Base-by-base conservation (phyloP, 2,329 filamentous ascomycete genomes). In the Claviceps maximensis region DNA sequence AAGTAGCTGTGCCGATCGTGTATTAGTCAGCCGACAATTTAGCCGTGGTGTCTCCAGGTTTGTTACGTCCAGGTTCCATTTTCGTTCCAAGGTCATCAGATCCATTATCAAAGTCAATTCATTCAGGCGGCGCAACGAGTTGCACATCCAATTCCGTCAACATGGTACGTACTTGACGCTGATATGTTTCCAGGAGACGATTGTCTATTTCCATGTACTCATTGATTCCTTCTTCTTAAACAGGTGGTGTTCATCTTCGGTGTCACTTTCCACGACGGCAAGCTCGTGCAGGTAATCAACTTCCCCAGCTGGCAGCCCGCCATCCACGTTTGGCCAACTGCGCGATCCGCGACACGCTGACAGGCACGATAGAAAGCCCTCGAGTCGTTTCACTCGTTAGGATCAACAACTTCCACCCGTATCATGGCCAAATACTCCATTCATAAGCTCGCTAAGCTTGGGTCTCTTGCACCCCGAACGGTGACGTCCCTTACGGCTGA, bases 371-470 rank as follows among this genome's bases (percentile, higher is more conserved):
- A 81, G 84, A 83, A 81, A 76, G 82, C 80, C 48, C 85, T 98
- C 59, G 79, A 88, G 69, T 79, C 78, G 54, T 95, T 96, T 77
- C 96, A 94, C 68, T 87, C 86, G 57, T 78, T 96, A 55, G 90
- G 90, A 8, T 77, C 82, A 41, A 77, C 80, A 58, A 72, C 79
- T 36, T 86, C 86, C 52, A 71, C 78, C 50, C 82, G 83, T 45
- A 83, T 98, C 61, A 85, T 97, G 74, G 87, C 93, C 59, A 90
- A 88, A 64, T 85, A 89, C 73, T 84, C 84, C 61, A 94, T 98
- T 65, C 87, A 95, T 72, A 84, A 88, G 31, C 84, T 80, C 54
- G 86, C 87, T 59, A 86, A 83, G 64, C 76, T 97, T 60, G 87
- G 86, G 66, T 77, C 81, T 8, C 72, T 98, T 21, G 77, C 81